Conservation (phyloP, 2,329 filamentous ascomycete species). For the Penicillium rolfsii region DNA sequence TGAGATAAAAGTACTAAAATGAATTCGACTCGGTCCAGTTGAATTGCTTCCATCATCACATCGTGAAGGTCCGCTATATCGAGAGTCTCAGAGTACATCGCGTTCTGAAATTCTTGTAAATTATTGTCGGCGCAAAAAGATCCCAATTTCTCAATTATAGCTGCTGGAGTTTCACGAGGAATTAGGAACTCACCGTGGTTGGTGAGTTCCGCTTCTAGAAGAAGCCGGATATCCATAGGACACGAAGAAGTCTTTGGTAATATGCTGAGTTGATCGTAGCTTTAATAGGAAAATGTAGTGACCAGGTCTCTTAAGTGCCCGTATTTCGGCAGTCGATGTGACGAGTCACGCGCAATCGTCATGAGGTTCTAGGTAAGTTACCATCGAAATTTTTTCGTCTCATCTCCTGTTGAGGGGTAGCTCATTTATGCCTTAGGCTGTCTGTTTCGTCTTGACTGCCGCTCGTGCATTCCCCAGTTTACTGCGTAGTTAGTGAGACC, state of each 20-base stretch:
- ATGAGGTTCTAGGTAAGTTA: no score
- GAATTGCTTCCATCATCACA: conserved; percentile 11
- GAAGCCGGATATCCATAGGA: conserved; percentile 1
- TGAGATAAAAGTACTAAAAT: conserved; percentile 4
- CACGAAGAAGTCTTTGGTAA: background rate
- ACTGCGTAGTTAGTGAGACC: no score
- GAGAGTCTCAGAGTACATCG: background rate
- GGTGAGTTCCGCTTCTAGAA: background rate
- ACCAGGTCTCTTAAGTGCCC: no score
- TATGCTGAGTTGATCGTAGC: no score
- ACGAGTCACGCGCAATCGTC: no score
- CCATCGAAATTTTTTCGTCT: no score
- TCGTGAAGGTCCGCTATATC: conserved; percentile 3
- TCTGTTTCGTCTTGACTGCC: no score
- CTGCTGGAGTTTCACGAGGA: background rate
- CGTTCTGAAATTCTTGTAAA: background rate
- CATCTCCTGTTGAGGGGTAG: no score
- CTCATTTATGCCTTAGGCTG: no score
- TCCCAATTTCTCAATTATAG: background rate
- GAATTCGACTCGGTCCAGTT: background rate
- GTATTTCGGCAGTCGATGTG: no score
- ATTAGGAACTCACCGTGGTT: background rate
- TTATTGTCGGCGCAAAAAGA: background rate
- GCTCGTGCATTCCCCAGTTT: no score
- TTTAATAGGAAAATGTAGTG: no score